These are phyloP conservation scores for Sarocladium strictum DNA, from an alignment of 2,329 filamentous ascomycete species.

Conservation along the genomic window DNA sequence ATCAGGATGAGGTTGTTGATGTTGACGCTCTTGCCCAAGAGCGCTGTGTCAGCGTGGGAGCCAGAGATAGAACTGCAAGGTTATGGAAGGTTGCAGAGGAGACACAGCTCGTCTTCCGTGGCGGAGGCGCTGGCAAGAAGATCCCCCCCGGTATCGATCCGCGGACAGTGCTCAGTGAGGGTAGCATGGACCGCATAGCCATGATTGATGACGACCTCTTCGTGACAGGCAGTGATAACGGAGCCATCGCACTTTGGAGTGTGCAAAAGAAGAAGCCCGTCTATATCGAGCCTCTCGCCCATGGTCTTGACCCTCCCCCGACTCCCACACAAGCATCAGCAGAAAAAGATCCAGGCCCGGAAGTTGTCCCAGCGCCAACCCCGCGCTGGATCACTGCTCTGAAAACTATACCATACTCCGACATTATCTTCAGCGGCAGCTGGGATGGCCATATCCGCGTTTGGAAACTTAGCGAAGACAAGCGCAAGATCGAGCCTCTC, in stretches of 20 bases:
- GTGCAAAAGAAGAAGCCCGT: constrained; percentile 93
- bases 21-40: constrained; percentile 80
- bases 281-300: constrained; percentile 70
- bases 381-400: constrained; percentile 90
- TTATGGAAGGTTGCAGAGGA: constrained; percentile 97
- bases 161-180: constrained; percentile 59
- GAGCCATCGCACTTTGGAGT: constrained; percentile 79
- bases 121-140: constrained; percentile 62
- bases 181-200: constrained; percentile 85
- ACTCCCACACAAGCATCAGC: constrained; percentile 65
- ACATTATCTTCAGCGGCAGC: constrained; percentile 83
- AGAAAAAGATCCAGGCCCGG: constrained; percentile 56
- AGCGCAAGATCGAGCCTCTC: constrained; percentile 66
- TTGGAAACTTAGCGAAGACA: constrained; percentile 82
- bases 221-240: constrained; percentile 90
- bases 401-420: constrained; percentile 79
- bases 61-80: constrained; percentile 83
- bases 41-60: constrained; percentile 84
- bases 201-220: constrained; percentile 86
- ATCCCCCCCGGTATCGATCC: constrained; percentile 35
- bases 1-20: constrained; percentile 85
- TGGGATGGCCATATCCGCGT: constrained; percentile 83
- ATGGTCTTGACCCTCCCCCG: constrained; percentile 74
- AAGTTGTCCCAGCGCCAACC: constrained; percentile 56
- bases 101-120: constrained; percentile 89